Base-by-base conservation (phyloP, 2,329 filamentous ascomycete genomes). In the Microsporum canis region DNA sequence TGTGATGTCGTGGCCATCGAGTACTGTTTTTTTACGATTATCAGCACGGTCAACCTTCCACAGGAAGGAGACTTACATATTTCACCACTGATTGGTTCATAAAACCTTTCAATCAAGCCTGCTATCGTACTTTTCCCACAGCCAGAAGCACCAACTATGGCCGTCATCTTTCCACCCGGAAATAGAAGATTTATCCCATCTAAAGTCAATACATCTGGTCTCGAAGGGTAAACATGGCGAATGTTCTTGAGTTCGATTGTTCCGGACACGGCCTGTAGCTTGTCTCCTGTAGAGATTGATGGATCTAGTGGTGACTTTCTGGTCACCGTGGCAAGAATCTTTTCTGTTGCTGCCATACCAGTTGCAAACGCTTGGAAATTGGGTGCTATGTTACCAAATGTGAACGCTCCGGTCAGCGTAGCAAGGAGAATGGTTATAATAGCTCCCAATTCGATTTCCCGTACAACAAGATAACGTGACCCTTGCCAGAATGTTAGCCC, bases 321-420 rank as follows among this genome's bases (percentile, higher is more conserved):
- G 71, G 94, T 88, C 65, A 95, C 94, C 4, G 88, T 92, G 71
- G 84, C 88, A 77, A 85, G 92, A 64, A 95, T 91, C 77, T 94
- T 94, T 61, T 82, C 82, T 3, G 88, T 88, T 1, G 89, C 89
- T 27, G 87, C 87, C 3, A 89, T 74, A 39, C 83, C 86, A 5
- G 84, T 87, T 1, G 84, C 86, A 67, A 94, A 91, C 33, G 89
- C 86, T 71, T 90, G 87, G 2, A 86, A 71, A 66, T 92, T 88
- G 1, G 89, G 88, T 0, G 86, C 85, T 27, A 91, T 83, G 65
- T 89, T 90, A 53, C 88, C 88, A 7, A 95, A 77, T 51, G 88
- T 86, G 72, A 94, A 91, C 6, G 89, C 87, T 60, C 89, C 90
- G 63, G 92, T 89, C 81, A 94, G 89, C 66, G 91, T 83, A 29